These are phyloP conservation scores for Camelina laxa DNA, from an alignment of 345 rosid species.

Conservation along the genomic window DNA sequence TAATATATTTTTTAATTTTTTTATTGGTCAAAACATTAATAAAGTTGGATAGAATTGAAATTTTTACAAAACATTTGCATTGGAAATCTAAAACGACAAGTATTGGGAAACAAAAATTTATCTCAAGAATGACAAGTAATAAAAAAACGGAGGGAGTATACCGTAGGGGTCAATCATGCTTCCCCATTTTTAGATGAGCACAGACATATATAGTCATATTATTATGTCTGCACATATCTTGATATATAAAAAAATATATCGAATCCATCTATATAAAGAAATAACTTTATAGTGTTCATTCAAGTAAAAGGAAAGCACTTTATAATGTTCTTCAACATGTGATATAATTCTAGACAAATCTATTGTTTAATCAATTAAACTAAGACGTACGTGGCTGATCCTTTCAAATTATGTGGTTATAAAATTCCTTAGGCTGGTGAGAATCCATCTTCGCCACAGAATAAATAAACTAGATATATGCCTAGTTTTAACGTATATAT, in stretches of 20 bases:
- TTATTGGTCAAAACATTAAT: no score
- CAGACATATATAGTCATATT: constrained; percentile 27
- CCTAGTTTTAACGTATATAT: background rate
- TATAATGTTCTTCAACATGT: constrained; percentile 30
- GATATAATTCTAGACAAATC: constrained; percentile 30
- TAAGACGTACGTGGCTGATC: constrained; percentile 27
- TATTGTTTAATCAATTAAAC: constrained; percentile 33
- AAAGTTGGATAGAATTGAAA: no score
- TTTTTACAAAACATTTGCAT: no score
- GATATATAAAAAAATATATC: constrained; percentile 6
- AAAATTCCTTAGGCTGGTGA: constrained; percentile 31
- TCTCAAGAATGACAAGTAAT: no score
- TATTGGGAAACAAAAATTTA: no score
- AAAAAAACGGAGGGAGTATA: no score
- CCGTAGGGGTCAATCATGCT: constrained; percentile 27
- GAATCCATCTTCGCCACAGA: constrained; percentile 39
- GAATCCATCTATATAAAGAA: constrained; percentile 33
- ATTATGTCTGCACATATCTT: constrained; percentile 23
- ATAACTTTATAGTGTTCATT: constrained; percentile 6
- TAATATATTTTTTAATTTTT: no score
- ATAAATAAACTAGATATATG: constrained; percentile 11
- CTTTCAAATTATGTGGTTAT: constrained; percentile 17
- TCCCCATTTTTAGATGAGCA: constrained; percentile 30
- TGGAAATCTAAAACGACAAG: no score
- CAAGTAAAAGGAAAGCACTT: background rate